These are phyloP conservation scores for Iris pallida DNA, from an alignment of 116 monocot species.

Conservation along the genomic window DNA sequence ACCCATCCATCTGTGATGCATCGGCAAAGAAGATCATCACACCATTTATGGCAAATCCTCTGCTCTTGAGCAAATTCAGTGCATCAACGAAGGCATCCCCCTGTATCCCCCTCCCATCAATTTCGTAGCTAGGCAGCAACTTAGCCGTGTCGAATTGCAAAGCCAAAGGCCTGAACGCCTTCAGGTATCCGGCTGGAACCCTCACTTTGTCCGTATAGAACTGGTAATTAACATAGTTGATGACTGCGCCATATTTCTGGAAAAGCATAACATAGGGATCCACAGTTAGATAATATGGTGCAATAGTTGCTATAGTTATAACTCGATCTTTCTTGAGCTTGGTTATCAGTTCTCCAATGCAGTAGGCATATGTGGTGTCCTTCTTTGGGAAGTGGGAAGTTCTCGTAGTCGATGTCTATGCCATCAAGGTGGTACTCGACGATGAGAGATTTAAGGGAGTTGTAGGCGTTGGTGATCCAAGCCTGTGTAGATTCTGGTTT, in stretches of 20 bases:
- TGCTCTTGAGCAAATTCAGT: slow-evolving; percentile 15
- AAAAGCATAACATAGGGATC: slow-evolving; percentile 15
- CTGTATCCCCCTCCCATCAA: slow-evolving; percentile 32
- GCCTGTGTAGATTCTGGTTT: slow-evolving; percentile 4
- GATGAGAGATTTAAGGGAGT: slow-evolving; percentile 17
- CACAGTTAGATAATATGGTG: slow-evolving; percentile 25
- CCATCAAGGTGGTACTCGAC: slow-evolving; percentile 28
- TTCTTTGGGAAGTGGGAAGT: slow-evolving; percentile 27
- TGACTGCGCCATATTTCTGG: slow-evolving; percentile 12
- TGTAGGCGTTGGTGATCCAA: slow-evolving; percentile 34
- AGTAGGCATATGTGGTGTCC: slow-evolving; percentile 24
- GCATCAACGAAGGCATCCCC: slow-evolving; percentile 34
- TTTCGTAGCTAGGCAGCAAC: slow-evolving; percentile 34
- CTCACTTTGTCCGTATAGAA: slow-evolving; percentile 31
- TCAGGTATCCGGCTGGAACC: slow-evolving; percentile 9
- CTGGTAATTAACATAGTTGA: slow-evolving; percentile 43
- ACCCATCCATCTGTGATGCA: slow-evolving; percentile 17
- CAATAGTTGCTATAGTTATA: slow-evolving; percentile 28
- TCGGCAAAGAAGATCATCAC: slow-evolving; percentile 38
- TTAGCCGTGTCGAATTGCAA: slow-evolving; percentile 24
- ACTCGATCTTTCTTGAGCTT: slow-evolving; percentile 19
- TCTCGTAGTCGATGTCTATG: slow-evolving; percentile 42
- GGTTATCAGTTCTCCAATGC: slow-evolving; percentile 37
- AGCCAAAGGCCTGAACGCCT: slow-evolving; percentile 18
- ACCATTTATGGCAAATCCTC: slow-evolving; percentile 22